Base-by-base conservation (phyloP, 306 rosid species). In the Argentina anserina region DNA sequence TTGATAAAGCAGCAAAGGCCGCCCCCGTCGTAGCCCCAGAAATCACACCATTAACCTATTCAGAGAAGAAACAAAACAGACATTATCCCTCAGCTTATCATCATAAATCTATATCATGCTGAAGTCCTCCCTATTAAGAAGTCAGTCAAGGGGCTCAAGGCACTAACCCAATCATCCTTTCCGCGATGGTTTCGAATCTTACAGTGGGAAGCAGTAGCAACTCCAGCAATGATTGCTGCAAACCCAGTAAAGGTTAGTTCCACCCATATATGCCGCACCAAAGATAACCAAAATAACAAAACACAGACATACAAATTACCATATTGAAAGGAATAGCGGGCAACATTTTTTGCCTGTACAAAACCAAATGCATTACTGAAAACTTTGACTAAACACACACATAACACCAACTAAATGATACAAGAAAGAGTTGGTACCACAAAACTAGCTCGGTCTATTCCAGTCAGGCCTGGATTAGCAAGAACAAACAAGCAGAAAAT, bases 21-120 rank as follows among this genome's bases (percentile, higher is more conserved):
- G 84, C 96, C 80, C 99, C 97, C 7, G 90, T 86, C 55, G 83
- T 81, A 43, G 85, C 97, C 53, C 97, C 99, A 49, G 87, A 92
- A 76, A 94, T 56, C 83, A 90, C 43, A 81, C 93, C 89, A 80
- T 91, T 91, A 64, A 91, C 90, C 97, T 95, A 85, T 49, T 26
- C 31, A 41, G 36, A 56, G 37, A 47, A 70, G 53, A 66, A 42
- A 58, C 42, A 15, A 66, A 39, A 69, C 45, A 33, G 20, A 65
- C 56, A 53, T 58, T 12, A 52, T 39, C 34, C 69, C 72, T 80
- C 11, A 52, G 79, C 74, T 61, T 18, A 61, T 13, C 64, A 39
- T 21, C 2, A 14, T 59, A 7, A n/a, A n/a, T n/a, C n/a, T n/a
- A n/a, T n/a, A n/a, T n/a, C n/a, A n/a, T n/a, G n/a, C n/a, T n/a